Evolutionary conservation across 1,139 yeast genomes (phyloP), one percentile per base, ranked within the genome.

Genomic region (Saccharomyces pastorianus): DNA sequence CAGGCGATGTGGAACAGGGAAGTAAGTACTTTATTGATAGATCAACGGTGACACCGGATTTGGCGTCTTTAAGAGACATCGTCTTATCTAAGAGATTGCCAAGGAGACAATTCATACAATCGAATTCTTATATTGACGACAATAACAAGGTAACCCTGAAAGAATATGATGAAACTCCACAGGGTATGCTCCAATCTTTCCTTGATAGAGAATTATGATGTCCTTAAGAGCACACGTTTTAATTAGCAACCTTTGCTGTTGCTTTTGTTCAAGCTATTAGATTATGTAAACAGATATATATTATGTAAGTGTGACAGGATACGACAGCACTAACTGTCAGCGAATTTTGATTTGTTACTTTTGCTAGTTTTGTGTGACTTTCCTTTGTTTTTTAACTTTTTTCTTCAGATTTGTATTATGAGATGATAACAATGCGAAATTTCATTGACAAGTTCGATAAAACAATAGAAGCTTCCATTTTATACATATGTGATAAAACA

Each of bases 101-200:
- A 58, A 80, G 96, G 68, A 85, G 84, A 69, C 95, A 88, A 68
- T 79, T 85, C 64, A 82, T 89, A 56, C 96, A 89, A 72, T 88
- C 89, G 38, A 89, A 89, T 70, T 57, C 62, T 5, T 64, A 72
- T 28, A 58, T 80, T 47, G 64, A 67, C 7, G 75, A 69, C 13
- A 72, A 67, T 14, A 26, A 26, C 28, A 62, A 64, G n/a, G 82
- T 87, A 41, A 77, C 72, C 47, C 77, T 88, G 34, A 76, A 75
- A 57, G 95, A 87, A 66, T 89, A 89, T 63, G 85, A 82, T 25
- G 91, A 87, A 65, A 76, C 83, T n/a, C 83, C 82, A 61, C 74
- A 75, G 42, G 96, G 95, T 32, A 78, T 88, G 85, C 85, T 89
- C 64, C 80, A 84, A 69, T 84, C 91, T 64, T 88, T 84, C 69